Conservation (phyloP, 2,329 filamentous ascomycete genomes). For the Ophiosphaerella herpotricha region DNA sequence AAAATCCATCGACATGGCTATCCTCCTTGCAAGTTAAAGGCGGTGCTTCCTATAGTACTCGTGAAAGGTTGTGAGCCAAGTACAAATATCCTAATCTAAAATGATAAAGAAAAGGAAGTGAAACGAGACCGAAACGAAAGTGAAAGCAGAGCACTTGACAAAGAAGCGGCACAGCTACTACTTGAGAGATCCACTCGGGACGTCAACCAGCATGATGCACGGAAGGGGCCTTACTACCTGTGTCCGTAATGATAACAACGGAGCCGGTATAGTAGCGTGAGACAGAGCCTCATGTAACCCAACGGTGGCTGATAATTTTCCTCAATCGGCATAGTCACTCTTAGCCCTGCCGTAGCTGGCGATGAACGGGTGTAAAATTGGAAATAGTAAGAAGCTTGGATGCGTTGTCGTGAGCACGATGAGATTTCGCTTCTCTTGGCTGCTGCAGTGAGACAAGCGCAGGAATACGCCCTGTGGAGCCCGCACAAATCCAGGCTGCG, state of each 20-base stretch:
- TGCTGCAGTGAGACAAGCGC: slow-evolving; percentile 18
- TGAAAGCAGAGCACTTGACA: slow-evolving; percentile 8
- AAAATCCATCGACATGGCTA: slow-evolving; percentile 10
- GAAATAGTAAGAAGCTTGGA: slow-evolving; percentile 23
- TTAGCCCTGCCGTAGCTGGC: slow-evolving; percentile 14
- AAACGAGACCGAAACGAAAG: slow-evolving; percentile 3
- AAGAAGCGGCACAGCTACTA: slow-evolving; percentile 8
- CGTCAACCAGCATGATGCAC: background rate
- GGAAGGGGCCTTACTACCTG: background rate
- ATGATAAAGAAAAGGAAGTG: background rate
- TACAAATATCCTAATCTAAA: background rate
- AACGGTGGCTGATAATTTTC: background rate
- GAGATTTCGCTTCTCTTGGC: slow-evolving; percentile 2
- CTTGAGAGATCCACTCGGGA: background rate
- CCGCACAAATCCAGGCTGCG: slow-evolving; percentile 3
- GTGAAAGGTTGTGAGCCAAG: background rate
- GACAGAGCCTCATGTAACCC: background rate
- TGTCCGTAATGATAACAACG: background rate
- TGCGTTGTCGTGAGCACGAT: slow-evolving; percentile 14
- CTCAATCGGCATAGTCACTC: slow-evolving; percentile 10
- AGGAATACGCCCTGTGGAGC: slow-evolving; percentile 16
- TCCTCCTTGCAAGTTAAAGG: too few relatives aligned
- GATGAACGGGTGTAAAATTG: slow-evolving; percentile 14
- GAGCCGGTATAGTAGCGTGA: background rate
- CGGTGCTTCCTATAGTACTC: background rate